Percentiles rank a stretch among this genome's conserved stretches.
Evolutionary conservation across 345 rosid genomes (phyloP).

Genomic region (Salix arbutifolia): DNA sequence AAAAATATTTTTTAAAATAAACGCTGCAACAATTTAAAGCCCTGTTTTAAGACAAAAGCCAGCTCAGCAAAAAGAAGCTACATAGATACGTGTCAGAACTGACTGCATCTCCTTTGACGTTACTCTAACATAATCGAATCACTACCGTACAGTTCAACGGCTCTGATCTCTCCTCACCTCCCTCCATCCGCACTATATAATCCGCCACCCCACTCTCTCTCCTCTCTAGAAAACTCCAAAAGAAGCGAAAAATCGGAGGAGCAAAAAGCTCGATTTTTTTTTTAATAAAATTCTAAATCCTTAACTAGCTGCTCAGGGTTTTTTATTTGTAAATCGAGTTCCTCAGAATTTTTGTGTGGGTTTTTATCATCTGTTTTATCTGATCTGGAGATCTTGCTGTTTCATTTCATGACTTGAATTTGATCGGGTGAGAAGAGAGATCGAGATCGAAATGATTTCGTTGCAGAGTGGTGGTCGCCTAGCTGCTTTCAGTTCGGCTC

Average conservation of each 20-base stretch:
- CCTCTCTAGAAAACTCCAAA: not conserved
- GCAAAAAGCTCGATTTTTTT: slow-evolving; percentile 8
- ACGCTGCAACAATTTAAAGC: too few species aligned
- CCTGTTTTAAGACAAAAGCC: not conserved
- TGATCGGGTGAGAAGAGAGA: not conserved
- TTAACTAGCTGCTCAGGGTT: slow-evolving; percentile 7
- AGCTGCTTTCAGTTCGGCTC: slow-evolving; percentile 33
- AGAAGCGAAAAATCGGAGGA: not conserved
- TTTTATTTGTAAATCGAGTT: slow-evolving; percentile 1
- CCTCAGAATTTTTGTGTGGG: not conserved
- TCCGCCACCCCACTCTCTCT: not conserved
- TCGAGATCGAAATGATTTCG: slow-evolving; percentile 45
- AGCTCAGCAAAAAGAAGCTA: not conserved
- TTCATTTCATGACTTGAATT: slow-evolving; percentile 15
- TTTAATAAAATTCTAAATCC: not conserved
- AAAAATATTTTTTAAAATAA: too few species aligned
- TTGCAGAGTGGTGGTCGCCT: slow-evolving; percentile 47
- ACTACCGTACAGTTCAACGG: slow-evolving; percentile 3
- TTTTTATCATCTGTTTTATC: slow-evolving; percentile 14
- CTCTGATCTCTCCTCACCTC: slow-evolving; percentile 2
- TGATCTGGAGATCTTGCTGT: slow-evolving; percentile 15
- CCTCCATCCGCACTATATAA: not conserved
- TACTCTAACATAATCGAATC: not conserved
- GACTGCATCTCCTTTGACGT: not conserved
- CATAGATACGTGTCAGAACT: slow-evolving; percentile 10